These are phyloP conservation scores for Myriangium duriaei DNA, from an alignment of 2,329 filamentous ascomycete species.

Conservation along the genomic window DNA sequence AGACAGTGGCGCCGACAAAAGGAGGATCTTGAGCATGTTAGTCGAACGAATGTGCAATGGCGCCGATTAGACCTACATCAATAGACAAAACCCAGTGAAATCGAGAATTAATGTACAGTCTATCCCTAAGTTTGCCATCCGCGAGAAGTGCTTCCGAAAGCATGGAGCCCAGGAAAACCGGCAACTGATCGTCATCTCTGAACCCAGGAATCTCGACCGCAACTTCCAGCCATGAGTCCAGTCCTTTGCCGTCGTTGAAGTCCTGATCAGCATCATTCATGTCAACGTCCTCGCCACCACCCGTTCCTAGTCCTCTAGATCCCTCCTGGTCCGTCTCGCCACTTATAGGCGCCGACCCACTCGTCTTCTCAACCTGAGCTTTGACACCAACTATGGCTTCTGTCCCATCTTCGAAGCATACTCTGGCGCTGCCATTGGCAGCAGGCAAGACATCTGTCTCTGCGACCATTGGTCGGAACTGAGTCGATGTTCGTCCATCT, in stretches of 20 bases:
- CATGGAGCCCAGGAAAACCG: constrained; percentile 79
- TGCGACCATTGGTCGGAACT: constrained; percentile 82
- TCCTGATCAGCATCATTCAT: constrained; percentile 24
- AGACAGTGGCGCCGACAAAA: constrained; percentile 84
- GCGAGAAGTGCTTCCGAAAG: constrained; percentile 73
- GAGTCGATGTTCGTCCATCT: constrained; percentile 67
- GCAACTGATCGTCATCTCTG: constrained; percentile 80
- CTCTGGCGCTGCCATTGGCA: constrained; percentile 82
- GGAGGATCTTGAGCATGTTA: constrained; percentile 52
- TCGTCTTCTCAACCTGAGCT: constrained; percentile 75
- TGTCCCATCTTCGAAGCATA: constrained; percentile 89
- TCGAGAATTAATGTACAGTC: constrained; percentile 73
- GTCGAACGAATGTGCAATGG: constrained; percentile 5
- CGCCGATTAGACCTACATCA: constrained; percentile 51
- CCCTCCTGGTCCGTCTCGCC: constrained; percentile 14
- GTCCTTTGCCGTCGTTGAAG: constrained; percentile 25
- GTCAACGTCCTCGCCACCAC: constrained; percentile 26
- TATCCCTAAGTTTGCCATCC: constrained; percentile 52
- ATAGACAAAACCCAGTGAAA: constrained; percentile 97
- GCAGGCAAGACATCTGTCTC: constrained; percentile 83
- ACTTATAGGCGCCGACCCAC: constrained; percentile 14
- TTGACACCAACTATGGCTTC: constrained; percentile 95
- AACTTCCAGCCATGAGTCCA: constrained; percentile 75
- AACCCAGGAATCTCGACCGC: constrained; percentile 83
- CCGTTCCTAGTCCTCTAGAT: constrained; percentile 13